Conservation (phyloP, 1,284 basidiomycete genomes). For the Pseudozyma flocculosa region DNA sequence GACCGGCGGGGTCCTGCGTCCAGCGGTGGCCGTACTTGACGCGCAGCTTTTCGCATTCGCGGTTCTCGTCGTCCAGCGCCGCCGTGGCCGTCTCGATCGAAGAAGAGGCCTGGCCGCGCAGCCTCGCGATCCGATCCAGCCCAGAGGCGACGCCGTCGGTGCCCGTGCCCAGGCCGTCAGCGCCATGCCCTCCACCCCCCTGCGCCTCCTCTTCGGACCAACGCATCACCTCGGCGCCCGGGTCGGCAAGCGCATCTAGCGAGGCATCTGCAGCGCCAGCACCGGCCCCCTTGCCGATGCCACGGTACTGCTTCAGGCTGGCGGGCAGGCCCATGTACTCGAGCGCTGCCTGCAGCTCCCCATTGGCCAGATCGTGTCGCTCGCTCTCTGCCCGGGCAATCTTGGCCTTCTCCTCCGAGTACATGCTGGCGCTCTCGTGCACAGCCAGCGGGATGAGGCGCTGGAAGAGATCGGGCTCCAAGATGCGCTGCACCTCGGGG, state of each 20-base stretch:
- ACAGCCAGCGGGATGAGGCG: slow-evolving; percentile 88
- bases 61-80: slow-evolving; percentile 54
- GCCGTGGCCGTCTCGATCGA: slow-evolving; percentile 32
- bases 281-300: slow-evolving; percentile 69
- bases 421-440: slow-evolving; percentile 91
- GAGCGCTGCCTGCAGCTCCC: slow-evolving; percentile 74
- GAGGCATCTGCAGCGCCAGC: slow-evolving; percentile 47
- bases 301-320: slow-evolving; percentile 73
- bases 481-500: slow-evolving; percentile 89
- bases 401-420: slow-evolving; percentile 98
- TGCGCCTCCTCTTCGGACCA: slow-evolving; percentile 74
- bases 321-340: slow-evolving; percentile 80
- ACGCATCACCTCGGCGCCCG: slow-evolving; percentile 69
- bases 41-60: slow-evolving; percentile 59
- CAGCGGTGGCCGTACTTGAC: slow-evolving; percentile 83
- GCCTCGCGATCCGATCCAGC: slow-evolving; percentile 28
- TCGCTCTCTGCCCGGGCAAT: slow-evolving; percentile 86
- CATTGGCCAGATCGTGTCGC: slow-evolving; percentile 78
- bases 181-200: slow-evolving; percentile 68
- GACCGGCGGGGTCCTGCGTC: slow-evolving; percentile 77
- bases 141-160: slow-evolving; percentile 37
- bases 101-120: slow-evolving; percentile 22
- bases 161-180: slow-evolving; percentile 63
- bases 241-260: slow-evolving; percentile 60
- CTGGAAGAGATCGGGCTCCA: slow-evolving; percentile 87